Evolutionary conservation across 345 rosid species (phyloP).

Genomic region (Hibiscus trionum): DNA sequence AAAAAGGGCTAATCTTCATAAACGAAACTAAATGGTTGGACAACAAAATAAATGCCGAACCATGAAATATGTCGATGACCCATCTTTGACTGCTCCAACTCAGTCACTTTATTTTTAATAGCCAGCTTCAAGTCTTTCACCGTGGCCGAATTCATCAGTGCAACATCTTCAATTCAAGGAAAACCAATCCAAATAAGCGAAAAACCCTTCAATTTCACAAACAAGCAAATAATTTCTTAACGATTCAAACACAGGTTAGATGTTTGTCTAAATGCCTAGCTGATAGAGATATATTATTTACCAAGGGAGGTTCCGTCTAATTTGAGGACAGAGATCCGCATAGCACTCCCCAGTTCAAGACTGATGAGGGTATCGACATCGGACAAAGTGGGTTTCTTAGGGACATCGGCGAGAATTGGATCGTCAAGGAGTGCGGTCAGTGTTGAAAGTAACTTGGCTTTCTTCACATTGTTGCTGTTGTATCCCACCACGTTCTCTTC

Average conservation of each 20-base stretch:
- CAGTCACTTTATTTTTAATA: conserved; percentile 58
- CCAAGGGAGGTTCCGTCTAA: conserved; percentile 71
- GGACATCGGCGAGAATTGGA: conserved; percentile 77
- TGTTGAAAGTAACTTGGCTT: conserved; percentile 54
- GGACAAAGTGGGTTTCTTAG: conserved; percentile 48
- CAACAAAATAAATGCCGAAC: conserved; percentile 19
- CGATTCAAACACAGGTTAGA: neutral
- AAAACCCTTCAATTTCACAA: neutral
- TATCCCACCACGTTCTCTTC: conserved; percentile 37
- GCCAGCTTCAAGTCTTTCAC: conserved; percentile 74
- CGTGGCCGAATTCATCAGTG: conserved; percentile 73
- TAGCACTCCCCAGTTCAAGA: conserved; percentile 63
- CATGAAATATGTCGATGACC: conserved; percentile 97
- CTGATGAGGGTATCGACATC: conserved; percentile 82
- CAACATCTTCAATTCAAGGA: conserved; percentile 40
- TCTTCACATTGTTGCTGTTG: conserved; percentile 42
- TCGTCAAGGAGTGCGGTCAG: conserved; percentile 70
- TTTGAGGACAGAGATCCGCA: conserved; percentile 73
- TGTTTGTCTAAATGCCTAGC: conserved; percentile 34
- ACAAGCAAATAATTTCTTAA: neutral
- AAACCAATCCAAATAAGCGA: conserved; percentile 4
- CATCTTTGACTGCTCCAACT: conserved; percentile 74
- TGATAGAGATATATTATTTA: conserved; percentile 14
- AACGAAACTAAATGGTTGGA: neutral
- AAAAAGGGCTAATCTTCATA: neutral